Conservation (phyloP, 768 basidiomycete species). For the Phlegmacium glaucopus region DNA sequence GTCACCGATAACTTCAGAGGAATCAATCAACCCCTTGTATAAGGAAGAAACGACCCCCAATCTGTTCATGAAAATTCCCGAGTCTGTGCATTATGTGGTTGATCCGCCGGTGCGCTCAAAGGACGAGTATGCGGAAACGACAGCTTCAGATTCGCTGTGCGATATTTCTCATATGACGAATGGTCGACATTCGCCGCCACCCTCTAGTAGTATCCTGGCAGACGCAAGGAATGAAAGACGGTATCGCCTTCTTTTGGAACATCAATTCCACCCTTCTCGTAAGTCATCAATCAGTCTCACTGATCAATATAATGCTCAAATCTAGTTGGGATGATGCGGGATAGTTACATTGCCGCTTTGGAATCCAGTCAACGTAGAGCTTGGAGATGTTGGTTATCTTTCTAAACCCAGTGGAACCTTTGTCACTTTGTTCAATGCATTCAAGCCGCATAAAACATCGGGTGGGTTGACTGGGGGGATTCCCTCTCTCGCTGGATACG, state of each 20-base stretch:
- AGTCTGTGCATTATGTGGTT: conserved; percentile 9
- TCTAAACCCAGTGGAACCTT: conserved; percentile 66
- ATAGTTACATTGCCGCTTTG: conserved; percentile 68
- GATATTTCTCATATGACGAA: conserved; percentile 10
- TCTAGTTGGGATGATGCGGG: neutral
- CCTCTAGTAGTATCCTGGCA: conserved; percentile 32
- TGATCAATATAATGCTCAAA: neutral
- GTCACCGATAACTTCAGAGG: conserved; percentile 18
- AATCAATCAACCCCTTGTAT: conserved; percentile 19
- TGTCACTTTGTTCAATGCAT: conserved; percentile 68
- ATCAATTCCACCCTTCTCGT: conserved; percentile 70
- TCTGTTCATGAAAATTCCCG: conserved; percentile 10
- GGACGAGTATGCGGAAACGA: conserved; percentile 22
- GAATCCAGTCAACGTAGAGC: conserved; percentile 55
- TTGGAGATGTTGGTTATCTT: conserved; percentile 78
- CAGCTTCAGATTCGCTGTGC: conserved; percentile 21
- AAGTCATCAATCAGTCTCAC: conserved; percentile 21
- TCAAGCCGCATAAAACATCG: conserved; percentile 45
- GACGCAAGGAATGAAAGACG: conserved; percentile 57
- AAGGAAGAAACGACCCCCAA: conserved; percentile 16
- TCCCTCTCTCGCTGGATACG: conserved; percentile 58
- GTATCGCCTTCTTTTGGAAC: conserved; percentile 64
- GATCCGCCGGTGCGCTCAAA: conserved; percentile 1
- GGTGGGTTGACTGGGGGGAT: conserved; percentile 38
- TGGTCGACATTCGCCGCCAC: conserved; percentile 29